Percentiles rank a stretch among this genome's conserved stretches.
phyloP scores from a whole-genome alignment of 2,329 filamentous ascomycete species.

The Aspergillus ruber region DNA sequence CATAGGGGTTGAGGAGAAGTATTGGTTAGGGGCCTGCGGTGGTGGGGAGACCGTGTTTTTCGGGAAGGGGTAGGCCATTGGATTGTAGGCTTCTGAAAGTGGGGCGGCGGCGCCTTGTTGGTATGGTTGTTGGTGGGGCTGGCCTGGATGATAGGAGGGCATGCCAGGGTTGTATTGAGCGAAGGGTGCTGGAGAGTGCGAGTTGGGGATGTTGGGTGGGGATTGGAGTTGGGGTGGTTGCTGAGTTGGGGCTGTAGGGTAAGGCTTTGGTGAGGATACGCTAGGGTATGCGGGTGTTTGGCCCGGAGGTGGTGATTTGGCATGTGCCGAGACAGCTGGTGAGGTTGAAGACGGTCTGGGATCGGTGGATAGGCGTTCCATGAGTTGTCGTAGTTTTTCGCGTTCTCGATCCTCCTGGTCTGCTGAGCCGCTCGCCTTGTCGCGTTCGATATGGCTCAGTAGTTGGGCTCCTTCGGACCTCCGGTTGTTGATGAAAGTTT shows the following conservation, averaged over 20 bases:
- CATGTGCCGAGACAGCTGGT: slow-evolving; percentile 34
- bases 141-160: slow-evolving; percentile 4
- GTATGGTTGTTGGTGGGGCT: slow-evolving; percentile 29
- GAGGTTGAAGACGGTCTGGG: slow-evolving; percentile 27
- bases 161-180: slow-evolving; percentile 25
- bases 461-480: slow-evolving; percentile 85
- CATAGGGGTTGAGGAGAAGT: slow-evolving; percentile 28
- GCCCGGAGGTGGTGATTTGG: slow-evolving; percentile 33
- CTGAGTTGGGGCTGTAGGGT: slow-evolving; percentile 17
- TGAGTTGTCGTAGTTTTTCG: slow-evolving; percentile 76
- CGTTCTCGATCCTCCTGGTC: slow-evolving; percentile 71
- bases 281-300: slow-evolving; percentile 26
- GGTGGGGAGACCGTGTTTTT: slow-evolving; percentile 35
- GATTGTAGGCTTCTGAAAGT: slow-evolving; percentile 42
- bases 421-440: slow-evolving; percentile 56
- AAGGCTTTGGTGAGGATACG: slow-evolving; percentile 27
- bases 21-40: slow-evolving; percentile 39
- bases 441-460: slow-evolving; percentile 78
- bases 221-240: slow-evolving; percentile 9
- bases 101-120: slow-evolving; percentile 38
- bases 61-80: slow-evolving; percentile 45
- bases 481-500: slow-evolving; percentile 92
- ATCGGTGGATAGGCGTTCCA: slow-evolving; percentile 93
- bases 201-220: slow-evolving; percentile 18
- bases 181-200: slow-evolving; percentile 32